Percentiles rank a stretch among this genome's conserved stretches.
phyloP scores from a whole-genome alignment of 805 yeast genomes.

The Yamadazyma tumulicola region DNA sequence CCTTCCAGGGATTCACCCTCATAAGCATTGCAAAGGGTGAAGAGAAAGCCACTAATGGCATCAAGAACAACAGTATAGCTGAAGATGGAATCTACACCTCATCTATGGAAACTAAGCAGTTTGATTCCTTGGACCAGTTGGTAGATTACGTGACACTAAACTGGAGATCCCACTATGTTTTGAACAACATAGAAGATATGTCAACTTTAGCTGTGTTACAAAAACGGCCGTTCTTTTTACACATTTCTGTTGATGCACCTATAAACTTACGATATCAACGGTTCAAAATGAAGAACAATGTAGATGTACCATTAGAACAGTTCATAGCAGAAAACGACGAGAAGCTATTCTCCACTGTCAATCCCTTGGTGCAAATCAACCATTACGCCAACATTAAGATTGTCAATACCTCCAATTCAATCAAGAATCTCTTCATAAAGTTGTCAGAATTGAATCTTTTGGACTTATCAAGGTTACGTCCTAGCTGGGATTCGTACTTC shows the following conservation, averaged over 20 bases:
- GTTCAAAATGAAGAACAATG: constrained; percentile 13
- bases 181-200: constrained; percentile 45
- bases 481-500: constrained; percentile 95
- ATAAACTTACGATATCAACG: constrained; percentile 43
- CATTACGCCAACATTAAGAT: constrained; percentile 50
- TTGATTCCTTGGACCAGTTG: constrained; percentile 42
- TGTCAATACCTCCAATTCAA: constrained; percentile 35
- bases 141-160: constrained; percentile 59
- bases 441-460: constrained; percentile 37
- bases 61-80: too few species aligned
- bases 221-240: constrained; percentile 81
- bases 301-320: constrained; percentile 22
- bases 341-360: constrained; percentile 36
- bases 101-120: constrained; percentile 17
- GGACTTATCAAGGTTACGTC: constrained; percentile 60
- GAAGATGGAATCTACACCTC: constrained; percentile 5
- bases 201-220: constrained; percentile 44
- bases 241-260: constrained; percentile 76
- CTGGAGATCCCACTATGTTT: constrained; percentile 64
- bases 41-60: not conserved
- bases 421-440: constrained; percentile 32
- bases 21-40: constrained; percentile 11
- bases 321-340: constrained; percentile 35
- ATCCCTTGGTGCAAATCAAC: constrained; percentile 56
- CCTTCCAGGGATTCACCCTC: constrained; percentile 49